Evolutionary conservation across 352 stramenopile genomes (phyloP).

Genomic region (Globisporangium spiculum): DNA sequence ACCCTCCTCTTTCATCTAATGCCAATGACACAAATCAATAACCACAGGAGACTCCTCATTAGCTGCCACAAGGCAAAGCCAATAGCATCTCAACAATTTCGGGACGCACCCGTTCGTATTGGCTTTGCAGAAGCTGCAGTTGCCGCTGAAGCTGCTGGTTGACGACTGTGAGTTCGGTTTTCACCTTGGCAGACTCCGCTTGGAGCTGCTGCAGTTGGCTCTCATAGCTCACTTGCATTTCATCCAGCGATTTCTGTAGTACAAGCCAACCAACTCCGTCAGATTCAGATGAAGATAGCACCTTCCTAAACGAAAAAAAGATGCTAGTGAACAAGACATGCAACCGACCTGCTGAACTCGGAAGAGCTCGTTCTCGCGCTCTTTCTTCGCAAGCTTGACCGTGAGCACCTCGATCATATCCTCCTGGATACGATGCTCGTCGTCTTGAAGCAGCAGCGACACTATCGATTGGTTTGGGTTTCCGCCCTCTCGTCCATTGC

Average conservation of each 20-base stretch:
- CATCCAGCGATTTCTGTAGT: slow-evolving; percentile 10
- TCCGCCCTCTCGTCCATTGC: slow-evolving; percentile 18
- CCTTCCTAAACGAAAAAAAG: too few species aligned
- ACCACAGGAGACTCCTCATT: too few species aligned
- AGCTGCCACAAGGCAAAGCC: not conserved
- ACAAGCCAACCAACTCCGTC: too few species aligned
- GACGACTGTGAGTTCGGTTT: slow-evolving; percentile 20
- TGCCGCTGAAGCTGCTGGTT: slow-evolving; percentile 43
- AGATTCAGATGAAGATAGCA: too few species aligned
- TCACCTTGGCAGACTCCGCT: slow-evolving; percentile 16
- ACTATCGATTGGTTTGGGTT: slow-evolving; percentile 15
- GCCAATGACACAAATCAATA: not conserved
- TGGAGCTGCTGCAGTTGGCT: slow-evolving; percentile 30
- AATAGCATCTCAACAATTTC: not conserved
- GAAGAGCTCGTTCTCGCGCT: slow-evolving; percentile 54
- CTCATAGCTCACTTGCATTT: slow-evolving; percentile 23
- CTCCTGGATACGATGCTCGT: slow-evolving; percentile 53
- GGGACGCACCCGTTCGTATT: slow-evolving; percentile 34
- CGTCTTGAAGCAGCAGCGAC: slow-evolving; percentile 31
- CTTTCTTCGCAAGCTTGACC: slow-evolving; percentile 54
- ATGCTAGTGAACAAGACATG: too few species aligned
- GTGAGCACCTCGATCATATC: slow-evolving; percentile 67
- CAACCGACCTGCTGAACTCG: slow-evolving; percentile 31
- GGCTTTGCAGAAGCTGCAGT: slow-evolving; percentile 36
- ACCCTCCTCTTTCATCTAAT: slow-evolving; percentile 29